Evolutionary conservation across 306 rosid species (phyloP).

Genomic region (Sicyos edulis): DNA sequence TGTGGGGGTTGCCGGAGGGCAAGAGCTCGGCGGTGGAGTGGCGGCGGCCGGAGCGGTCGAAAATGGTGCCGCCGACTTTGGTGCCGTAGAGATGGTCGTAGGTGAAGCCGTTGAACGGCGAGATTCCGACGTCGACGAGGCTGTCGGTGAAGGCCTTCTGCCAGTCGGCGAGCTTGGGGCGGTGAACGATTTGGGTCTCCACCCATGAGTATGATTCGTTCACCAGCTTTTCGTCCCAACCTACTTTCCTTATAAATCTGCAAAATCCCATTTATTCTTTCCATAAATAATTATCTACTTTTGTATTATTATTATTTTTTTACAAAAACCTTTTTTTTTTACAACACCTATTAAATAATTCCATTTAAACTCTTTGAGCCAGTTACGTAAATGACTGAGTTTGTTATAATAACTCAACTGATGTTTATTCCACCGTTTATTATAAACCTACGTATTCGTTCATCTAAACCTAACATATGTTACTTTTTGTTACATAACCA

Average conservation of each 20-base stretch:
- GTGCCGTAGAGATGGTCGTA: conserved; percentile 89
- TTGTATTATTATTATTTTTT: too few species aligned
- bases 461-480: too few species aligned
- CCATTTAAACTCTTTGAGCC: too few species aligned
- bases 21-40: conserved; percentile 86
- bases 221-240: conserved; percentile 70
- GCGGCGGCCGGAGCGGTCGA: conserved; percentile 68
- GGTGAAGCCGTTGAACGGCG: conserved; percentile 93
- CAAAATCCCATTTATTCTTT: conserved; percentile 1
- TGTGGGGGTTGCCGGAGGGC: conserved; percentile 52
- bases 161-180: conserved; percentile 46
- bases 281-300: too few species aligned
- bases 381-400: too few species aligned
- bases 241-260: conserved; percentile 59
- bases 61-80: conserved; percentile 90
- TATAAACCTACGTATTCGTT: too few species aligned
- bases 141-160: conserved; percentile 75
- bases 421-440: too few species aligned
- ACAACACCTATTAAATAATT: too few species aligned
- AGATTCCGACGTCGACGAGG: conserved; percentile 63
- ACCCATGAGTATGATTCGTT: conserved; percentile 79
- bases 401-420: too few species aligned
- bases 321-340: too few species aligned
- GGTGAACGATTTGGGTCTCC: conserved; percentile 78
- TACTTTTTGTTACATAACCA: too few species aligned